A percentile compares a stretch with the other conserved stretches of the same genome.
Conservation (phyloP, 1,139 yeast genomes). For the Geotrichum histeridarum region DNA sequence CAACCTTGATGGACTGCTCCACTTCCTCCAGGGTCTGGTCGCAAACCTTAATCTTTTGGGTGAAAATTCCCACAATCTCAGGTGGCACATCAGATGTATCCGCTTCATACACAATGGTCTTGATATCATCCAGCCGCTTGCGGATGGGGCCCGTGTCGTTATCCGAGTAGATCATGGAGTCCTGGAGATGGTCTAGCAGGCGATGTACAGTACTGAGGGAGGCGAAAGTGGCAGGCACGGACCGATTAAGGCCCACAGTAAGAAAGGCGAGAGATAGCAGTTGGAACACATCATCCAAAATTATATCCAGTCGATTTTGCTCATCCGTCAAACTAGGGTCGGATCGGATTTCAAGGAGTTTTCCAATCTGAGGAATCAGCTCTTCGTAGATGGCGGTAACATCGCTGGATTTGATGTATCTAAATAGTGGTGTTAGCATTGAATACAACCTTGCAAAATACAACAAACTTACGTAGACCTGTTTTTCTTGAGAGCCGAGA, state of each 20-base stretch:
- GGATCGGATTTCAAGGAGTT: constrained; percentile 32
- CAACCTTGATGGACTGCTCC: constrained; percentile 28
- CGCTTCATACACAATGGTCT: constrained; percentile 46
- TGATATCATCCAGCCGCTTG: constrained; percentile 63
- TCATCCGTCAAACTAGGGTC: constrained; percentile 29
- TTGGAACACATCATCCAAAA: constrained; percentile 87
- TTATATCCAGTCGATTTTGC: constrained; percentile 50
- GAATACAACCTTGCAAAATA: background rate
- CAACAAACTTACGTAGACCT: constrained; percentile 38
- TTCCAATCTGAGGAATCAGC: constrained; percentile 32
- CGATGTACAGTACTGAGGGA: constrained; percentile 80
- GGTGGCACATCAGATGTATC: constrained; percentile 30
- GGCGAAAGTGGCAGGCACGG: constrained; percentile 92
- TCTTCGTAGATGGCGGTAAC: constrained; percentile 46
- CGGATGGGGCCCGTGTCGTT: constrained; percentile 77
- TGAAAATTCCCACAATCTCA: constrained; percentile 32
- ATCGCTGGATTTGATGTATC: constrained; percentile 49
- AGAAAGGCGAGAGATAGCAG: constrained; percentile 76
- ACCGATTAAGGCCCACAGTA: constrained; percentile 82
- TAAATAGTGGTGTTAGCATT: constrained; percentile 4
- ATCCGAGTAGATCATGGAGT: constrained; percentile 73
- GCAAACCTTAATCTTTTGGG: constrained; percentile 32
- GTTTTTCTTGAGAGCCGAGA: constrained; percentile 49
- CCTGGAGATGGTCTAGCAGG: constrained; percentile 72
- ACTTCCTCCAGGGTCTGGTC: constrained; percentile 26